Base-by-base conservation (phyloP, 148 eudicot genomes). In the Dianthus caryophyllus region DNA sequence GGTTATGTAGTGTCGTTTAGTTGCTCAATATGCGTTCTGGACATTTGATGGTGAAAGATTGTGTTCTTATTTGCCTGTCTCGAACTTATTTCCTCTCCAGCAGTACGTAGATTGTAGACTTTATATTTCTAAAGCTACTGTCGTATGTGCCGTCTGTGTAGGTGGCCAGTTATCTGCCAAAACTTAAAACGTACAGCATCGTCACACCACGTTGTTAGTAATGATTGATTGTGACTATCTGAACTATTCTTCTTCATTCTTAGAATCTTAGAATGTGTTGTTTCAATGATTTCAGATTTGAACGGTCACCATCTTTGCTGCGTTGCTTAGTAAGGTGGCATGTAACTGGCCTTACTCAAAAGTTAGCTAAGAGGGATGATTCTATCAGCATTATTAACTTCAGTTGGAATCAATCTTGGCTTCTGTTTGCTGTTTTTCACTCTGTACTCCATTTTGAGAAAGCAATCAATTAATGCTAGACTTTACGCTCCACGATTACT, bases 371-470 rank as follows among this genome's bases (percentile, higher is more conserved):
- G 52, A 83, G 80, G 73, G 58, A 87, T 90, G 96, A 82, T 85
- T 68, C 83, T 90, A 21, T 85, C 96, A 70, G 96, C 96, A 62
- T 88, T 90, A 69, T 71, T 90, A 33, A 87, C 96, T 20, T 82
- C 96, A 1, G 96, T 90, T 57, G 96, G 96, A 74, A 90, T 90
- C 78, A 90, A 90, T 75, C 77, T 82, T 56, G 87, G 82, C 13
- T 87, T 90, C 31, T 90, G 90, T 72, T 41, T 83, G 13, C 48
- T 90, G 33, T 87, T 71, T 71, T 82, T 84, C 70, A 73, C 79
- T 25, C 75, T 90, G 24, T 90, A 87, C 76, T 87, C 96, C 54
- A 71, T 87, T 41, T 49, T 90, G 67, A 82, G 85, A 66, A 90
- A 81, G 75, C 93, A 79, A 75, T 86, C 90, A 0, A 53, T 76